A percentile compares a stretch with the other conserved stretches of the same genome.
phyloP scores from a whole-genome alignment of 345 rosid species.

The Hibiscus trionum region DNA sequence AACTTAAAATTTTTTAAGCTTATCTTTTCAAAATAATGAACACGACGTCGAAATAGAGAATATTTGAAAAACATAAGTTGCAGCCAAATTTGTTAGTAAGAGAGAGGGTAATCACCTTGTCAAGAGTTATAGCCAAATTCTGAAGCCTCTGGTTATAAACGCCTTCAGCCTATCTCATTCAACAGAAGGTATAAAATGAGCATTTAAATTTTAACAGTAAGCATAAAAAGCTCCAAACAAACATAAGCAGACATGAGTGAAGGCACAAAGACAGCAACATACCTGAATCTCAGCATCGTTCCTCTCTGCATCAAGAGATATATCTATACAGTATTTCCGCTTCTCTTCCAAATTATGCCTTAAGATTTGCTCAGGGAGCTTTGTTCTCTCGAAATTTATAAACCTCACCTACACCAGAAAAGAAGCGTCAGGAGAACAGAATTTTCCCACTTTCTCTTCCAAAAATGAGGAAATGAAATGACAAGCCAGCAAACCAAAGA shows the following conservation, averaged over 20 bases:
- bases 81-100: background rate
- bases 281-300: constrained; percentile 99
- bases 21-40: background rate
- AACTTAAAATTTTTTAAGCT: background rate
- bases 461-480: background rate
- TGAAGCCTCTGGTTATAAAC: constrained; percentile 99
- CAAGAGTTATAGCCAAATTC: constrained; percentile 95
- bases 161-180: constrained; percentile 84
- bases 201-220: constrained; percentile 11
- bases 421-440: constrained; percentile 5
- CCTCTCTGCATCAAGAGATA: constrained; percentile 80
- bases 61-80: background rate
- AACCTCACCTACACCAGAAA: constrained; percentile 82
- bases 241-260: background rate
- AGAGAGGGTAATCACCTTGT: constrained; percentile 56
- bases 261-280: constrained; percentile 6
- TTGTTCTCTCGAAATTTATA: constrained; percentile 88
- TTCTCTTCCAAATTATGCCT: constrained; percentile 94
- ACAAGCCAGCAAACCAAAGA: constrained; percentile 14
- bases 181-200: constrained; percentile 21
- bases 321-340: constrained; percentile 67
- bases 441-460: background rate
- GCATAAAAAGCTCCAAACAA: background rate
- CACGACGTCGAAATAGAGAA: background rate
- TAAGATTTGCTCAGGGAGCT: constrained; percentile 88